Conservation (phyloP, 192 early-diverging fungal genomes). For the Jimgerdemannia flammicorona region DNA sequence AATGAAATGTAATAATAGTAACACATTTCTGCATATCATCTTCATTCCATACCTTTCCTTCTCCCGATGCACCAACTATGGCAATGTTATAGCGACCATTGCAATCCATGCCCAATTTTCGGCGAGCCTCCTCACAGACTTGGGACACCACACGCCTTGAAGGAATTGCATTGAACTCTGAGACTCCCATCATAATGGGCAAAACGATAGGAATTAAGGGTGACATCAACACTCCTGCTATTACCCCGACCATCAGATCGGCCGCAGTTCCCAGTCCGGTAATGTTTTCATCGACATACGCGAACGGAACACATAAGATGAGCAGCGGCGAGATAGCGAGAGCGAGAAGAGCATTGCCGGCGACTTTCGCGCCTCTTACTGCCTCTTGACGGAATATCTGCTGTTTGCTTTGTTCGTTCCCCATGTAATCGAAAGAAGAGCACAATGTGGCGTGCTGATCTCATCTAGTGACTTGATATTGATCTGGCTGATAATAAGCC, state of each 20-base stretch:
- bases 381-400: neutral
- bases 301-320: slow-evolving; percentile 26
- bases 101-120: slow-evolving; percentile 29
- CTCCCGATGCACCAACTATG: slow-evolving; percentile 27
- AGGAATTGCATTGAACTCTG: slow-evolving; percentile 28
- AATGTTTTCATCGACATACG: slow-evolving; percentile 23
- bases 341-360: slow-evolving; percentile 23
- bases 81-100: slow-evolving; percentile 33
- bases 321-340: slow-evolving; percentile 20
- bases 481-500: no score
- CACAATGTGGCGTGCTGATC: no score
- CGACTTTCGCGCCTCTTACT: neutral
- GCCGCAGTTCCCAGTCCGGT: slow-evolving; percentile 29
- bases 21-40: neutral
- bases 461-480: no score
- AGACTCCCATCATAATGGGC: neutral
- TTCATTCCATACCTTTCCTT: slow-evolving; percentile 30
- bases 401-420: neutral
- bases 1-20: neutral
- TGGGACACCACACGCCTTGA: slow-evolving; percentile 26
- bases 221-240: slow-evolving; percentile 17
- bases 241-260: slow-evolving; percentile 24
- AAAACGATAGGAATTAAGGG: slow-evolving; percentile 17
- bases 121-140: slow-evolving; percentile 21
- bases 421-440: neutral